phyloP scores from a whole-genome alignment of 305 asterid species.

The Solanum chacoense region DNA sequence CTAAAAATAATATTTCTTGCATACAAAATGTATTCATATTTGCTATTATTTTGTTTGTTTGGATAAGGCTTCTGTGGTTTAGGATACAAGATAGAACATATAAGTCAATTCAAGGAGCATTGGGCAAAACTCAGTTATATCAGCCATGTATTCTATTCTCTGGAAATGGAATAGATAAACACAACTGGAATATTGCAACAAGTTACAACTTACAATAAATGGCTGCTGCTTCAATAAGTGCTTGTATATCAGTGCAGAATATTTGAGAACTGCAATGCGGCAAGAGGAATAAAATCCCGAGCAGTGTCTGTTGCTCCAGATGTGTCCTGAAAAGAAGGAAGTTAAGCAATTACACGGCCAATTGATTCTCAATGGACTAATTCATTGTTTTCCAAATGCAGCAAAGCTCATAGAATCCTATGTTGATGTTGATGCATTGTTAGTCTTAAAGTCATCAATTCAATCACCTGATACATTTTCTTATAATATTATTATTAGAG shows the following conservation, averaged over 20 bases:
- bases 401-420: constrained; percentile 17
- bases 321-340: constrained; percentile 5
- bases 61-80: constrained; percentile 6
- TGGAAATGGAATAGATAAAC: neutral
- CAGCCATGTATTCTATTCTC: neutral
- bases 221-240: constrained; percentile 1
- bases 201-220: neutral
- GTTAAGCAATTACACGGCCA: constrained; percentile 13
- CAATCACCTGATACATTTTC: constrained; percentile 11
- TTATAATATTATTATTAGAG: constrained; percentile 18
- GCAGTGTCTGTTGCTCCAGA: neutral
- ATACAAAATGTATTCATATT: neutral
- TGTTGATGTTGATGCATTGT: neutral
- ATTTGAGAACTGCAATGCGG: neutral
- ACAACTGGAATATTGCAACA: neutral
- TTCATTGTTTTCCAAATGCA: constrained; percentile 2
- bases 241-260: neutral
- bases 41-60: neutral
- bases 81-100: neutral
- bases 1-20: neutral
- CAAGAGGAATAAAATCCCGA: neutral
- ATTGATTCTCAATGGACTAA: constrained; percentile 12
- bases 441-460: constrained; percentile 7
- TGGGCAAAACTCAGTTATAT: neutral
- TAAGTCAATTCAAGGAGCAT: neutral